These are phyloP conservation scores for Hyaloscypha variabilis DNA, from an alignment of 495 filamentous ascomycete genomes.

Conservation along the genomic window DNA sequence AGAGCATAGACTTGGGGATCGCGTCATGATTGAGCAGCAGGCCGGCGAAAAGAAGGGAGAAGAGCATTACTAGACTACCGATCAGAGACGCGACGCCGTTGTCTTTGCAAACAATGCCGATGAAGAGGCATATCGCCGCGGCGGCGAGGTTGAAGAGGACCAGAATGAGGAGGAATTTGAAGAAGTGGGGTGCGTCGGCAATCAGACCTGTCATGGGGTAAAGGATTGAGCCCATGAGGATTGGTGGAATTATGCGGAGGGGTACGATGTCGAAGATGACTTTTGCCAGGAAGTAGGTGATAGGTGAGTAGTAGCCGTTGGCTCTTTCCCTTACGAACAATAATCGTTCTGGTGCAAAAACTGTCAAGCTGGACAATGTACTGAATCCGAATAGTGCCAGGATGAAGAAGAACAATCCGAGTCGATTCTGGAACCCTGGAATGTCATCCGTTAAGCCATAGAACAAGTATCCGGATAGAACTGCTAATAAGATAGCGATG, in stretches of 20 bases:
- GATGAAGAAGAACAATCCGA: conserved; percentile 98
- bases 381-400: conserved; percentile 96
- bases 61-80: conserved; percentile 95
- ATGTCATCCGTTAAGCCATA: conserved; percentile 96
- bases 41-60: conserved; percentile 92
- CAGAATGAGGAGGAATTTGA: conserved; percentile 88
- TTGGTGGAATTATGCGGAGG: conserved; percentile 88
- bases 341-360: conserved; percentile 90
- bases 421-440: conserved; percentile 94
- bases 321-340: conserved; percentile 93
- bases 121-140: conserved; percentile 90
- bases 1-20: conserved; percentile 79
- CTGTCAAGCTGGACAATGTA: conserved; percentile 88
- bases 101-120: conserved; percentile 93
- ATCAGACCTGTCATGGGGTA: conserved; percentile 99
- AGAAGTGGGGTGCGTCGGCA: conserved; percentile 79
- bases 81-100: conserved; percentile 92
- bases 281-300: conserved; percentile 96
- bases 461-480: conserved; percentile 93
- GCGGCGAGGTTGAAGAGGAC: conserved; percentile 96
- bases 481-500: conserved; percentile 93
- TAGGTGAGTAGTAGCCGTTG: conserved; percentile 95
- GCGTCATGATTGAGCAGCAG: conserved; percentile 91
- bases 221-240: conserved; percentile 95
- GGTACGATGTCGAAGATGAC: conserved; percentile 95